Conservation (phyloP, 768 basidiomycete species). For the Tricholoma saponaceum region DNA sequence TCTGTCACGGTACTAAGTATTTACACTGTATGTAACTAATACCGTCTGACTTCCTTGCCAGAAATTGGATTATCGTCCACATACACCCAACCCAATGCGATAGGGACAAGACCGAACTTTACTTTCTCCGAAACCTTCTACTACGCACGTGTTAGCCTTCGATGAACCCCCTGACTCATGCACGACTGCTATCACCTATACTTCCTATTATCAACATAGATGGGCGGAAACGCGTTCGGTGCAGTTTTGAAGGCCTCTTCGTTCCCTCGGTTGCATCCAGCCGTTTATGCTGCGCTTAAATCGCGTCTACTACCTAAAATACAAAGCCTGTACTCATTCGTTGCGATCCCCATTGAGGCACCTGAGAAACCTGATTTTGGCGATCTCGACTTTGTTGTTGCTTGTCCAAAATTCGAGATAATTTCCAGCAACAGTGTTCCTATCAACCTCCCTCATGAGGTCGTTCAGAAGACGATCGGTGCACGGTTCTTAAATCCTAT, state of each 20-base stretch:
- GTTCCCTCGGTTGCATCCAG: conserved; percentile 61
- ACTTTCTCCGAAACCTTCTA: no score
- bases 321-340: conserved; percentile 41
- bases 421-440: conserved; percentile 8
- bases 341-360: conserved; percentile 55
- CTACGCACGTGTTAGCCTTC: no score
- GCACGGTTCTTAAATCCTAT: conserved; percentile 44
- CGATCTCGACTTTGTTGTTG: conserved; percentile 67
- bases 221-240: conserved; percentile 73
- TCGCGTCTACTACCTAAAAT: conserved; percentile 37
- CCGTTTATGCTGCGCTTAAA: conserved; percentile 50
- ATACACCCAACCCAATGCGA: no score
- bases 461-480: conserved; percentile 38
- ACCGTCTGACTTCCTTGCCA: no score
- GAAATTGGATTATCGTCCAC: no score
- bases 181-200: no score
- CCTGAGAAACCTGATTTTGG: conserved; percentile 66
- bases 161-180: no score
- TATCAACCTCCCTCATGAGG: conserved; percentile 29
- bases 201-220: conserved; percentile 24
- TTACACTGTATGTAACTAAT: no score
- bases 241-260: conserved; percentile 35
- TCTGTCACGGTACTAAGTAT: no score
- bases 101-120: no score
- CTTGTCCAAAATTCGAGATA: conserved; percentile 30